Percentiles rank a stretch among this genome's conserved stretches.
phyloP scores from a whole-genome alignment of 1,139 yeast species.

The Schwanniomyces etchellsii region DNA sequence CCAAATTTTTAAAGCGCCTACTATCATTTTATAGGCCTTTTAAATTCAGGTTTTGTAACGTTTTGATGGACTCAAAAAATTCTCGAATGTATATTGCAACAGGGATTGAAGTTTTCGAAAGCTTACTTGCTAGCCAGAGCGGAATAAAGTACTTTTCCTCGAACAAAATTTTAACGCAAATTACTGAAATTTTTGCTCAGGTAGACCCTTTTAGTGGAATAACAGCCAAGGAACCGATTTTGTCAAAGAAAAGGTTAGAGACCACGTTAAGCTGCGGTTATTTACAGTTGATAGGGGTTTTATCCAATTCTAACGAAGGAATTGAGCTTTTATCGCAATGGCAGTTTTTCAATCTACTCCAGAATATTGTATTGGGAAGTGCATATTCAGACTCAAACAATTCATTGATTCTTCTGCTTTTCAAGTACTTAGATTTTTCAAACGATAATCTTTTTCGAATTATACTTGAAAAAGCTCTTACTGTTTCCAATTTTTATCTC shows the following conservation, averaged over 20 bases:
- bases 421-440: conserved; percentile 57
- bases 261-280: conserved; percentile 73
- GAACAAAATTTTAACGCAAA: conserved; percentile 76
- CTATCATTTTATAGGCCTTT: conserved; percentile 89
- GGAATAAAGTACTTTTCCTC: conserved; percentile 67
- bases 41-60: conserved; percentile 74
- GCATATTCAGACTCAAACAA: conserved; percentile 29
- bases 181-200: conserved; percentile 85
- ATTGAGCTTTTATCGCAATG: conserved; percentile 66
- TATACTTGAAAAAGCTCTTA: conserved; percentile 59
- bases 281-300: conserved; percentile 67
- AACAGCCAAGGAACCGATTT: conserved; percentile 65
- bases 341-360: conserved; percentile 78
- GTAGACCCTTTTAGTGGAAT: conserved; percentile 77
- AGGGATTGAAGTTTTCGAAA: conserved; percentile 68
- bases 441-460: conserved; percentile 65
- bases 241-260: conserved; percentile 55
- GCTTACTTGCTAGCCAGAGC: conserved; percentile 54
- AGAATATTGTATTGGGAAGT: conserved; percentile 59
- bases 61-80: conserved; percentile 25
- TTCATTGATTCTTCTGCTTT: conserved; percentile 51
- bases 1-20: conserved; percentile 80
- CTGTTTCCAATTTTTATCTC: conserved; percentile 48
- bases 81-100: conserved; percentile 56
- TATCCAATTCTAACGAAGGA: conserved; percentile 59